Conservation (phyloP, 805 yeast species). For the Metschnikowia chrysomelidarum region DNA sequence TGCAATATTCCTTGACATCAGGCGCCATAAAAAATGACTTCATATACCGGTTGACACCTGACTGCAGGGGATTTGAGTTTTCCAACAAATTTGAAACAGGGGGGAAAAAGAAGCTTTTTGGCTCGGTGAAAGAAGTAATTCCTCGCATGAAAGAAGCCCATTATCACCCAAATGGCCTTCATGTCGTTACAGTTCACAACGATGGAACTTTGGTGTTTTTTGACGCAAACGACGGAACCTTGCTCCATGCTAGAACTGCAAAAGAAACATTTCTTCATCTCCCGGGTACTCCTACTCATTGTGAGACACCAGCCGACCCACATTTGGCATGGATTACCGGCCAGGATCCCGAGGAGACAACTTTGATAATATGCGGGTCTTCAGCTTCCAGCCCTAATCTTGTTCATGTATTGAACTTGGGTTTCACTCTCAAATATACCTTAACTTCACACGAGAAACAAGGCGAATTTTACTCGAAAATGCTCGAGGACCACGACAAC, state of each 20-base stretch:
- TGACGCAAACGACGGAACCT: slow-evolving; percentile 80
- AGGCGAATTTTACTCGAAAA: slow-evolving; percentile 70
- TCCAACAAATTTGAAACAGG: slow-evolving; percentile 31
- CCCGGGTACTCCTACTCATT: slow-evolving; percentile 36
- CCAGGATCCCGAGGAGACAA: slow-evolving; percentile 75
- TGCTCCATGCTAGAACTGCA: slow-evolving; percentile 70
- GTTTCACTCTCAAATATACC: slow-evolving; percentile 73
- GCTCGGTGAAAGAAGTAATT: slow-evolving; percentile 33
- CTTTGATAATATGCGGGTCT: slow-evolving; percentile 69
- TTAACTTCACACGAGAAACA: slow-evolving; percentile 82
- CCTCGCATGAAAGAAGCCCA: slow-evolving; percentile 48
- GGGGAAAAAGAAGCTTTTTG: slow-evolving; percentile 42
- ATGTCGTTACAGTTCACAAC: slow-evolving; percentile 70
- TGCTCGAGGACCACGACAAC: slow-evolving; percentile 40
- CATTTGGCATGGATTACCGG: slow-evolving; percentile 75
- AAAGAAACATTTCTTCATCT: slow-evolving; percentile 63
- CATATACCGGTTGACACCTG: slow-evolving; percentile 60
- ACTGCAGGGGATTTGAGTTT: slow-evolving; percentile 58
- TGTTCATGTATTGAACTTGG: slow-evolving; percentile 65
- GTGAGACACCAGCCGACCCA: slow-evolving; percentile 10
- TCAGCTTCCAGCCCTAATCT: slow-evolving; percentile 37
- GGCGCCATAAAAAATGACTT: slow-evolving; percentile 57
- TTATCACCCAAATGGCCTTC: slow-evolving; percentile 94
- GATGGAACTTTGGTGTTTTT: slow-evolving; percentile 89
- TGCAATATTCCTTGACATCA: slow-evolving; percentile 63